Percentiles rank a stretch among this genome's conserved stretches.
Conservation (phyloP, 2,329 filamentous ascomycete genomes). For the Fusarium pseudonygamai region DNA sequence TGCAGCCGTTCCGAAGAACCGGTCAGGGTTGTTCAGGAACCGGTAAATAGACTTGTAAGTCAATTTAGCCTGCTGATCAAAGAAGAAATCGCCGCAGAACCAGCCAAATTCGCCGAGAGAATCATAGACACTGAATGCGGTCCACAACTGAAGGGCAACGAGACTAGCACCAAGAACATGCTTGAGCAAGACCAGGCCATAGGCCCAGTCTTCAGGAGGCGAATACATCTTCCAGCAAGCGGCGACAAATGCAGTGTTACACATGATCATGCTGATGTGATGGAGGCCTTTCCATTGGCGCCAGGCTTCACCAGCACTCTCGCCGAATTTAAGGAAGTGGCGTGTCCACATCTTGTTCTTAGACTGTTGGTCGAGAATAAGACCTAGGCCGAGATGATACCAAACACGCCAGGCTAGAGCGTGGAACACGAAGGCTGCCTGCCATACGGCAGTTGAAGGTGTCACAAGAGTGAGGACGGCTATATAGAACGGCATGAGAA, state of each 20-base stretch:
- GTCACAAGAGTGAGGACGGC: conserved; percentile 78
- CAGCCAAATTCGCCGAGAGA: conserved; percentile 97
- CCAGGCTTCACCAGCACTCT: conserved; percentile 91
- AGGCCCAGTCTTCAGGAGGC: conserved; percentile 85
- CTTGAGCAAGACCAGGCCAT: conserved; percentile 84
- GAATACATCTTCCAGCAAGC: conserved; percentile 97
- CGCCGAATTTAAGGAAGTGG: conserved; percentile 97
- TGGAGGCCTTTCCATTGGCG: conserved; percentile 97
- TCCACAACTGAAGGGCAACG: conserved; percentile 91
- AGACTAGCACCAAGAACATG: conserved; percentile 86
- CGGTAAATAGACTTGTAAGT: conserved; percentile 98
- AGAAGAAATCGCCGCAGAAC: conserved; percentile 99
- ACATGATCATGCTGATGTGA: conserved; percentile 90
- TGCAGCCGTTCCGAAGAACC: conserved; percentile 92
- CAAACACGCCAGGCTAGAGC: conserved; percentile 87
- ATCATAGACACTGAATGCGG: conserved; percentile 90
- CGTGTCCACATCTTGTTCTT: conserved; percentile 94
- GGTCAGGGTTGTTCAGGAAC: conserved; percentile 97
- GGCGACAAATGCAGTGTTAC: conserved; percentile 86
- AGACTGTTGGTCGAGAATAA: conserved; percentile 86
- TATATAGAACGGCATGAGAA: conserved; percentile 81
- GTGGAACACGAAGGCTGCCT: conserved; percentile 82
- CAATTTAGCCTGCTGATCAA: conserved; percentile 85
- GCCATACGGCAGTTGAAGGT: conserved; percentile 78
- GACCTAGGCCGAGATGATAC: conserved; percentile 89